These are phyloP conservation scores for Neurospora terricola DNA, from an alignment of 495 filamentous ascomycete species.

Conservation along the genomic window DNA sequence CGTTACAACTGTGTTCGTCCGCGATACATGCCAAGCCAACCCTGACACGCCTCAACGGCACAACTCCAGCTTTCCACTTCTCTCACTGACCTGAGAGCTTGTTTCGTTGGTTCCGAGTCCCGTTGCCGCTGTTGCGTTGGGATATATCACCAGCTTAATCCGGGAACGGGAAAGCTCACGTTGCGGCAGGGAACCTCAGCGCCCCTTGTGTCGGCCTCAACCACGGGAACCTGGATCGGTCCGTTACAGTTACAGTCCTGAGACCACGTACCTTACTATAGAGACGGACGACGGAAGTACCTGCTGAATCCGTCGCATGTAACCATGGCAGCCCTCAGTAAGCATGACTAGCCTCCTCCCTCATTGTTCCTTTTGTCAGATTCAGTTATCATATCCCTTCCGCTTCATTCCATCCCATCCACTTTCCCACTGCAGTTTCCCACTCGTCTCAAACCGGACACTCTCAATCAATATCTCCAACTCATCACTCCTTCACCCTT, in stretches of 20 bases:
- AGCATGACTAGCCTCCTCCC: slow-evolving; percentile 12
- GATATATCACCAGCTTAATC: not conserved
- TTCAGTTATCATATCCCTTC: not conserved
- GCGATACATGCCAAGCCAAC: not conserved
- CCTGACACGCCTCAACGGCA: not conserved
- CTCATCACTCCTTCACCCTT: slow-evolving; percentile 2
- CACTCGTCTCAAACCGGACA: slow-evolving; percentile 4
- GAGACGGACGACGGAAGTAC: not conserved
- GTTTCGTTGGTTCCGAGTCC: not conserved
- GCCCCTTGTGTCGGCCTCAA: not conserved
- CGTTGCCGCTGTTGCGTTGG: not conserved
- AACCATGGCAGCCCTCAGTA: slow-evolving; percentile 30
- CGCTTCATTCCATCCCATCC: slow-evolving; percentile 5
- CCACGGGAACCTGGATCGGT: not conserved
- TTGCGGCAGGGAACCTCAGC: not conserved
- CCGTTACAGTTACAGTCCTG: not conserved
- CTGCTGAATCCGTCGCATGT: not conserved
- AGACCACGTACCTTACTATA: not conserved
- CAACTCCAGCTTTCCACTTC: not conserved
- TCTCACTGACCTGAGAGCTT: not conserved
- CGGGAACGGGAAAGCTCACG: not conserved
- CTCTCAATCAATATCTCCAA: not conserved
- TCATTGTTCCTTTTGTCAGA: slow-evolving; percentile 1
- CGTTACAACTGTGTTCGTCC: not conserved
- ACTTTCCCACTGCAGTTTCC: not conserved